Base-by-base conservation (phyloP, 371 early-diverging fungal genomes). In the Sporodiniella umbellata region DNA sequence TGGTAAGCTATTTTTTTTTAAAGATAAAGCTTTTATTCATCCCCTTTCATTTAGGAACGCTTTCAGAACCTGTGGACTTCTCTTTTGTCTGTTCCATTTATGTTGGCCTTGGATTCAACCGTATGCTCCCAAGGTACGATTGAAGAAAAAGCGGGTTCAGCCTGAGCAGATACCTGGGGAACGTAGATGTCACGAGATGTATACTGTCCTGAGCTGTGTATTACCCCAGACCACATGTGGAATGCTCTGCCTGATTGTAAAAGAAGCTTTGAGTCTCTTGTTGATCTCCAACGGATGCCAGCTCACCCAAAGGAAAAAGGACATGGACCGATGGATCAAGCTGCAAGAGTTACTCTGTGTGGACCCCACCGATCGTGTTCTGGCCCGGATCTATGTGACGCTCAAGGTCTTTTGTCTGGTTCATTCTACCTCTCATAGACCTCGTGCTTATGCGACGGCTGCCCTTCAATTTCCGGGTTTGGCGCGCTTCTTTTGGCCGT, bases 401-500 rank as follows among this genome's bases (percentile, higher is more conserved):
- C 45, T 71, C n/a, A 62, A 60, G 21, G 69, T 66, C 62, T 37
- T 75, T 39, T 71, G 71, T 25, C 40, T 65, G 35, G 57, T 65
- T 18, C 71, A 75, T 45, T 48, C 37, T 7, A 26, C 23, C 15
- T 43, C 48, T 38, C 33, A 51, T 11, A 59, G 52, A 8, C 58
- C 72, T 8, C 69, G 75, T 21, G 68, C 62, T 21, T 71, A 75
- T 53, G 66, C 69, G 8, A 71, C 67, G 2, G 75, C 75, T 11
- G 63, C 75, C 21, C 60, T 75, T 46, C 66, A 71, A 40, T 21
- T 68, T 30, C 39, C 64, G 3, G 25, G 61, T 15, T 12, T 66
- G 1, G 46, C 62, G 0, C 42, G 43, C 22, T 59, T 68, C 25
- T 62, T 72, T 33, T 70, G 67, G 62, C n/a, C n/a, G n/a, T n/a